These are phyloP conservation scores for Fraxinus americana DNA, from an alignment of 257 asterid species.

Conservation along the genomic window DNA sequence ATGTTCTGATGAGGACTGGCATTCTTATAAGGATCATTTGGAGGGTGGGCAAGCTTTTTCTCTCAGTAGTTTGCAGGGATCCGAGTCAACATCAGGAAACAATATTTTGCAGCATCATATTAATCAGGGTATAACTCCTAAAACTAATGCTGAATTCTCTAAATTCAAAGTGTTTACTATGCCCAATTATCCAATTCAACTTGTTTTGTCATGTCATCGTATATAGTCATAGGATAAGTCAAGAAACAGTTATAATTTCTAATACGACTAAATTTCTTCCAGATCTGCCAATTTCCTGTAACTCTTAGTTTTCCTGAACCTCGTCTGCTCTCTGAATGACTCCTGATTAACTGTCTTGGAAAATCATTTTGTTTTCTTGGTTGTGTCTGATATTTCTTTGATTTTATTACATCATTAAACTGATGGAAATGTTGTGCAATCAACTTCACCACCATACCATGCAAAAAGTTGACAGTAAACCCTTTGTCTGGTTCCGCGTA, in stretches of 20 bases:
- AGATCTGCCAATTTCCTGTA: not conserved
- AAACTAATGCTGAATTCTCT: not conserved
- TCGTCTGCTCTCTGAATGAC: not conserved
- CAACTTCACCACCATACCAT: not conserved
- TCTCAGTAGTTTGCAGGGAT: conserved; percentile 22
- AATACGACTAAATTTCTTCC: not conserved
- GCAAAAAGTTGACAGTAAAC: not conserved
- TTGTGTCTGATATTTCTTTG: not conserved
- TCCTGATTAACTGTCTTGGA: not conserved
- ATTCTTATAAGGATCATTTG: conserved; percentile 29
- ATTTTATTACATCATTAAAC: not conserved
- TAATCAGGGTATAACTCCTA: conserved; percentile 16
- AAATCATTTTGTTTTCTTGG: not conserved
- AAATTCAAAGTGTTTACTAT: not conserved
- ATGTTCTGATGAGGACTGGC: conserved; percentile 41
- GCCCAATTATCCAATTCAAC: not conserved
- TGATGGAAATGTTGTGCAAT: not conserved
- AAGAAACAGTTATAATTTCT: not conserved
- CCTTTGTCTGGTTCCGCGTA: not conserved
- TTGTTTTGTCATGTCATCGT: not conserved
- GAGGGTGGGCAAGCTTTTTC: conserved; percentile 30
- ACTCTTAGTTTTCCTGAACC: not conserved
- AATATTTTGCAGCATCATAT: conserved; percentile 12
- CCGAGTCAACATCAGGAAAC: conserved; percentile 34
- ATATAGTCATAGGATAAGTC: not conserved